Base-by-base conservation (phyloP, 129 eudicot species). In the Chrysanthemum seticuspe region DNA sequence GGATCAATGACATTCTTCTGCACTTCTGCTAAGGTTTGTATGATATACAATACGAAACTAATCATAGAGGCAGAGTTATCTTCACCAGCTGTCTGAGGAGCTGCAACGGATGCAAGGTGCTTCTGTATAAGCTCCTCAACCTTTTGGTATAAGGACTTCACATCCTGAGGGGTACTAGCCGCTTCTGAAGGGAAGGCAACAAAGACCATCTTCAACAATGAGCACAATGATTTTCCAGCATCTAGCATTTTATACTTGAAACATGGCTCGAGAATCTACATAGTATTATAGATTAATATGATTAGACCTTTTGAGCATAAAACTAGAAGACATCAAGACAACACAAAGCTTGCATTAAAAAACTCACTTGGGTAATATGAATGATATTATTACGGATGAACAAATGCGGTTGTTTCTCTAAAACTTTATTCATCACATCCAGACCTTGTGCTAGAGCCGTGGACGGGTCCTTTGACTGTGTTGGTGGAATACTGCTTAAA, bases 361-460 rank as follows among this genome's bases (percentile, higher is more conserved):
- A 0, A 68, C 85, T 71, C 88, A 93, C 98, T 69, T 95, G 99
- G 64, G 97, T 90, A 62, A 95, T 95, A 70, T 95, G 99, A 74
- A 75, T 84, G 79, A 95, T 95, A 70, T 95, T 95, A 79, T 95
- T 95, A 55, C 96, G 83, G 68, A 95, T 92, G 82, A 95, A 95
- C 77, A 95, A 74, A 75, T 88, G 97, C 18, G 99, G 96, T 73
- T 95, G 99, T 83, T 95, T 95, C 83, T 95, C 99, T 79, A 95
- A 68, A 76, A 95, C 99, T 86, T 90, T 95, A 79, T 95, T 95
- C 99, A 95, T 95, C 68, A 95, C 97, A 83, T 90, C 97, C 71
- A 95, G 77, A 62, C 99, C 99, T 86, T 95, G 99, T 25, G 97
- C 95, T 76, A 95, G 96, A 65, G 99, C 96, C 62, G 97, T 88